Evolutionary conservation across 2,329 filamentous ascomycete genomes (phyloP).

Genomic region (Beauveria asiatica): DNA sequence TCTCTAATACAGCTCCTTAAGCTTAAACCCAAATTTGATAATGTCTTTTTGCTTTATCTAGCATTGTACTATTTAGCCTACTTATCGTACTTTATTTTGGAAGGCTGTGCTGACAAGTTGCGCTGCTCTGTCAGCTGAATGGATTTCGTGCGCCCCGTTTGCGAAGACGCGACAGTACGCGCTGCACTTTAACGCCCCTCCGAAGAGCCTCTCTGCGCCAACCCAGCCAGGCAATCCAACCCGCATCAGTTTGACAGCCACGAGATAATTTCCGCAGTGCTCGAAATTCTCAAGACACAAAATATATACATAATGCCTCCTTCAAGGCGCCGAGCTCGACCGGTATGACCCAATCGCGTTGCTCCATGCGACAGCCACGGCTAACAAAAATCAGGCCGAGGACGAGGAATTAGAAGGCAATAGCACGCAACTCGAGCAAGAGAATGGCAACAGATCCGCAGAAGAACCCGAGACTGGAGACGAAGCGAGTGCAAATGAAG

Average conservation of each 20-base stretch:
- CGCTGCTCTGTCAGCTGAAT: not conserved
- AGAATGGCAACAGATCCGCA: constrained; percentile 21
- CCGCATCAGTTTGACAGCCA: not conserved
- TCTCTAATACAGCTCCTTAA: not conserved
- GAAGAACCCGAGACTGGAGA: constrained; percentile 31
- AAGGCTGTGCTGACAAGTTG: not conserved
- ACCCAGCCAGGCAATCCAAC: not conserved
- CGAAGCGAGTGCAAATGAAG: constrained; percentile 25
- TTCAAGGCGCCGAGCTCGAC: constrained; percentile 23
- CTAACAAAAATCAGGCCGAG: constrained; percentile 15
- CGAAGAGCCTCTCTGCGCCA: not conserved
- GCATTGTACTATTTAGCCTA: too few species aligned
- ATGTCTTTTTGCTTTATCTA: not conserved
- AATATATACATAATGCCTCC: not conserved
- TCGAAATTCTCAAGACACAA: not conserved
- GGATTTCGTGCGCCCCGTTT: not conserved
- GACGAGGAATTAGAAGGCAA: constrained; percentile 27
- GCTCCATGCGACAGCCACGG: not conserved
- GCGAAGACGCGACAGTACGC: not conserved
- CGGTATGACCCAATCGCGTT: constrained; percentile 16
- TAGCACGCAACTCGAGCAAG: constrained; percentile 24
- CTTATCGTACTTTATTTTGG: not conserved
- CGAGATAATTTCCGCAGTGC: not conserved
- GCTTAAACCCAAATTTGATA: not conserved
- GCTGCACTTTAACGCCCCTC: not conserved